Conservation (phyloP, 768 basidiomycete genomes). For the Rickenella mellea region DNA sequence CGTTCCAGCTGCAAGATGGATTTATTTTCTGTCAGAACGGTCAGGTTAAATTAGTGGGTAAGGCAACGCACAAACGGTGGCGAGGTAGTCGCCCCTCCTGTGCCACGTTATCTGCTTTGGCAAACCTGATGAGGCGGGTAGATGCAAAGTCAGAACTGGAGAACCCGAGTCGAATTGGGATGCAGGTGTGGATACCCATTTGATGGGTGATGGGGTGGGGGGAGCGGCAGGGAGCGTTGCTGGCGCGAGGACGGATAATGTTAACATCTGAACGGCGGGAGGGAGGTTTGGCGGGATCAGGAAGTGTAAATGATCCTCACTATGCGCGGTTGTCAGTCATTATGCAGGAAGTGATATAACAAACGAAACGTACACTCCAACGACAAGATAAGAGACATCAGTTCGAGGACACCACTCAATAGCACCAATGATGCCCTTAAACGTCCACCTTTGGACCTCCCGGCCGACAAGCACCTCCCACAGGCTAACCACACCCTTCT, state of each 20-base stretch:
- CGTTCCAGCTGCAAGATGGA: conserved; percentile 26
- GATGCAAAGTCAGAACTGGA: conserved; percentile 48
- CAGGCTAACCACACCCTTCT: conserved; percentile 73
- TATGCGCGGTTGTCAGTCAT: conserved; percentile 20
- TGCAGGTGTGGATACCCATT: conserved; percentile 43
- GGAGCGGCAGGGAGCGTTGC: conserved; percentile 50
- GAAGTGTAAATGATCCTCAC: conserved; percentile 74
- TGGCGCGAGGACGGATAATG: conserved; percentile 53
- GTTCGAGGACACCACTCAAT: conserved; percentile 90
- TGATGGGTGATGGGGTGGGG: conserved; percentile 50
- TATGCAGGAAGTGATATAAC: background rate
- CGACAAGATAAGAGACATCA: conserved; percentile 72
- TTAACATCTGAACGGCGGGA: conserved; percentile 43
- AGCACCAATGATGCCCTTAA: conserved; percentile 70
- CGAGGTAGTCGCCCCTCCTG: conserved; percentile 87
- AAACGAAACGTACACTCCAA: conserved; percentile 55
- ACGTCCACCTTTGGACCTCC: conserved; percentile 80
- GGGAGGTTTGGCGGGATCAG: conserved; percentile 75
- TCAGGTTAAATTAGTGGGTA: background rate
- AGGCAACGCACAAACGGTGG: conserved; percentile 79
- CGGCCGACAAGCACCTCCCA: conserved; percentile 91
- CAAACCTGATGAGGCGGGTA: conserved; percentile 59
- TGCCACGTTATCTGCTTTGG: conserved; percentile 88
- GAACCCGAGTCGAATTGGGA: conserved; percentile 18
- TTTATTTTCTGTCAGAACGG: background rate